Conservation (phyloP, 768 basidiomycete species). For the Rhizopogon vulgaris region DNA sequence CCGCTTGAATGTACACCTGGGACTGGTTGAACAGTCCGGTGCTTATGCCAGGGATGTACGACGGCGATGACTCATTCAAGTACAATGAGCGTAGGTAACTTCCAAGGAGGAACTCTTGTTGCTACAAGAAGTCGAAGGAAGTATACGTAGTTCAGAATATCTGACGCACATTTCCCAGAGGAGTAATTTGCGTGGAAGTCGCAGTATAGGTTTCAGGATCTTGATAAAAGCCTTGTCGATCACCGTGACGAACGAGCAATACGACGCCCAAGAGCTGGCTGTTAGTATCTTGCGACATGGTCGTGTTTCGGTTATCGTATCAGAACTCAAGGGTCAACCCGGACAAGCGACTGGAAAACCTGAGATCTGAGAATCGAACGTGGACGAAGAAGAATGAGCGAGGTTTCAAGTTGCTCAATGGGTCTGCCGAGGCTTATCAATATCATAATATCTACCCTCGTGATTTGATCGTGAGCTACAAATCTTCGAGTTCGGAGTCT, state of each 20-base stretch:
- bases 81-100: constrained; percentile 45
- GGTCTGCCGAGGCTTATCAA: no score
- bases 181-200: constrained; percentile 53
- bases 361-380: no score
- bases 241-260: constrained; percentile 54
- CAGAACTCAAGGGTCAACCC: neutral
- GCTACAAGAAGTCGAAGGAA: constrained; percentile 24
- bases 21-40: constrained; percentile 28
- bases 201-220: constrained; percentile 51
- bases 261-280: constrained; percentile 47
- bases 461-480: no score
- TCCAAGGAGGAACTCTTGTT: constrained; percentile 56
- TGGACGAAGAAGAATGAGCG: no score
- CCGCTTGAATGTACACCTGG: constrained; percentile 49
- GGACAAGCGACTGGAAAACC: neutral
- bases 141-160: neutral
- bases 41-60: constrained; percentile 39
- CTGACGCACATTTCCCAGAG: constrained; percentile 56
- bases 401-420: no score
- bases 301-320: neutral
- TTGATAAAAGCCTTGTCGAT: constrained; percentile 64
- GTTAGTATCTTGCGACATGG: constrained; percentile 13
- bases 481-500: no score
- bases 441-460: no score
- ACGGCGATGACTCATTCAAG: constrained; percentile 45